phyloP scores from a whole-genome alignment of 257 asterid genomes.

The Nicotiana tomentosiformis region DNA sequence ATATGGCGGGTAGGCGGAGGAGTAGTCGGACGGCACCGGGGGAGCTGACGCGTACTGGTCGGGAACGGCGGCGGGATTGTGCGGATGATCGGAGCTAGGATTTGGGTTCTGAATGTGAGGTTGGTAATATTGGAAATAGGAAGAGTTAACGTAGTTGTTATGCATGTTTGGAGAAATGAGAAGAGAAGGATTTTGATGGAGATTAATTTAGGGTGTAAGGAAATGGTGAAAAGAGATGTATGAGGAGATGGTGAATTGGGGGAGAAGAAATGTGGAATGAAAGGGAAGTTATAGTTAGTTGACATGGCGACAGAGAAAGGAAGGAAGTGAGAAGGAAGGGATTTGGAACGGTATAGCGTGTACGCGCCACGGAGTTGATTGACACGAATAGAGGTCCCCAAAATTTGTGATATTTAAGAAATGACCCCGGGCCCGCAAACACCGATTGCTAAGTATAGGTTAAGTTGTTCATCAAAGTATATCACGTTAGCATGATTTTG shows the following conservation, averaged over 20 bases:
- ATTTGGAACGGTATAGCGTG: background rate
- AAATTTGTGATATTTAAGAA: no score
- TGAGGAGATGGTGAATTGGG: background rate
- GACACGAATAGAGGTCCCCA: no score
- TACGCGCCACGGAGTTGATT: background rate
- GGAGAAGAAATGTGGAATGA: background rate
- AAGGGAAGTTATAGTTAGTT: background rate
- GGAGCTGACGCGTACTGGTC: constrained; percentile 67
- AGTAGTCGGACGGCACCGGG: constrained; percentile 28
- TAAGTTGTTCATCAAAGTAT: no score
- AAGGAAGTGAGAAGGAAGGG: background rate
- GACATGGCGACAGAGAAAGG: background rate
- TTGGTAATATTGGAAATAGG: constrained; percentile 49
- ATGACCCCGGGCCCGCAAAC: no score
- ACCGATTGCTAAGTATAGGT: no score
- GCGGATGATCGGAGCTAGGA: constrained; percentile 20
- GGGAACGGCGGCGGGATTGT: constrained; percentile 16
- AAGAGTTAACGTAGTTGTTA: constrained; percentile 33
- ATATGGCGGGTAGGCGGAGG: constrained; percentile 32
- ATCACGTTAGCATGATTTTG: no score
- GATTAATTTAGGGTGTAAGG: constrained; percentile 14
- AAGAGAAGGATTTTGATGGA: background rate
- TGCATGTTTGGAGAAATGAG: constrained; percentile 14
- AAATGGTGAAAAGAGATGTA: constrained; percentile 40
- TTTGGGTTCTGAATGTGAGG: constrained; percentile 32